These are phyloP conservation scores for Apiospora rasikravindrae DNA, from an alignment of 2,329 filamentous ascomycete genomes.

Conservation along the genomic window DNA sequence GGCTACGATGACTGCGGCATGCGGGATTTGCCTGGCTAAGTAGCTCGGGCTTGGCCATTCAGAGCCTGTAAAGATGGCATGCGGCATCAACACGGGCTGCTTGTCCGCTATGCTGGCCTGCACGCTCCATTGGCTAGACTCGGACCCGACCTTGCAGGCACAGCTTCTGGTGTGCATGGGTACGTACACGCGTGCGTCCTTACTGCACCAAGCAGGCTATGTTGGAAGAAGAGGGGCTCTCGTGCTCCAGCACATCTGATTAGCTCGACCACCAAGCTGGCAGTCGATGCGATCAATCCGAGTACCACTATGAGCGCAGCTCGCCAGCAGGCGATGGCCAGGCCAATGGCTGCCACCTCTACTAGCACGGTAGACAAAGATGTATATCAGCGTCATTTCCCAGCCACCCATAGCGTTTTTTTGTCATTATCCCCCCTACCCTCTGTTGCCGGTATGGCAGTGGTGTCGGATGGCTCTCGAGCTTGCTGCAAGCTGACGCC, in stretches of 20 bases:
- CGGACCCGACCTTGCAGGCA: slow-evolving; percentile 5
- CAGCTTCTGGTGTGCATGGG: not conserved
- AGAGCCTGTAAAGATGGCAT: not conserved
- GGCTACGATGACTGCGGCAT: not conserved
- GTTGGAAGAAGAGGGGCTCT: not conserved
- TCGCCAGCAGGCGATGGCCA: not conserved
- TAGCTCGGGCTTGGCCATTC: not conserved
- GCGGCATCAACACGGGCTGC: slow-evolving; percentile 1
- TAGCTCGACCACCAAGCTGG: slow-evolving; percentile 4
- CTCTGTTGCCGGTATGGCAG: not conserved
- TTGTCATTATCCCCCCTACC: not conserved
- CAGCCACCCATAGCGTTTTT: not conserved
- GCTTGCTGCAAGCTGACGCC: slow-evolving; percentile 8
- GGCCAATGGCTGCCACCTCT: not conserved
- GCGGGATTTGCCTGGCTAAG: not conserved
- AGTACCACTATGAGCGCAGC: not conserved
- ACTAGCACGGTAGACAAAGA: not conserved
- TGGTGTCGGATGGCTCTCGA: not conserved
- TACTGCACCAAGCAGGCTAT: not conserved
- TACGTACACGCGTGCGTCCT: not conserved
- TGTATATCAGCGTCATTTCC: not conserved
- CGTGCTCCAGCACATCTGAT: not conserved
- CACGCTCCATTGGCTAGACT: not conserved
- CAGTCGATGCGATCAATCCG: not conserved
- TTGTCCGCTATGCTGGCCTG: not conserved